Percentiles rank a stretch among this genome's conserved stretches.
Evolutionary conservation across 371 early-diverging fungal genomes (phyloP).

Genomic region (Chytridium lagenaria): DNA sequence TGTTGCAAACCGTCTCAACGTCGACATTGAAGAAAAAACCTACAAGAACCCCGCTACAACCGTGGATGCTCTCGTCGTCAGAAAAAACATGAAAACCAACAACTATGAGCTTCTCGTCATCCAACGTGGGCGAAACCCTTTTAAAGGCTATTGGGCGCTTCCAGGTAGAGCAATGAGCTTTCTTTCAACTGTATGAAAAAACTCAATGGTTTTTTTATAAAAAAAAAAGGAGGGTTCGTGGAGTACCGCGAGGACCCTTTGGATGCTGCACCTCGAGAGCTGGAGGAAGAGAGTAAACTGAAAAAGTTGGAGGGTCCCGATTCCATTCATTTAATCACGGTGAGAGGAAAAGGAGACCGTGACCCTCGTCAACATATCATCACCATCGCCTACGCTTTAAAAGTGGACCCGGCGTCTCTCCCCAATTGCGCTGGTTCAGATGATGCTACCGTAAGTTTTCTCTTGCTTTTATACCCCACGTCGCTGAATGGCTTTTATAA

Average conservation of each 20-base stretch:
- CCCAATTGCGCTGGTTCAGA: conserved; percentile 22
- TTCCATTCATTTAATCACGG: conserved; percentile 25
- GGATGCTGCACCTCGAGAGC: conserved; percentile 32
- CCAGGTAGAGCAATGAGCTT: conserved; percentile 14
- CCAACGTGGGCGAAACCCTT: conserved; percentile 24
- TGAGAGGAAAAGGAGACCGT: conserved; percentile 28
- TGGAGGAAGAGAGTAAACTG: conserved; percentile 33
- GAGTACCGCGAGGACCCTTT: conserved; percentile 42
- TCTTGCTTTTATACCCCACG: neutral
- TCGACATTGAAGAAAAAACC: conserved; percentile 20
- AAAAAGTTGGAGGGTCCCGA: neutral
- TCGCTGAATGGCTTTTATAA: neutral
- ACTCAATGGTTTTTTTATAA: neutral
- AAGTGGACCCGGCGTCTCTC: conserved; percentile 18
- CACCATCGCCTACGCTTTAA: conserved; percentile 38
- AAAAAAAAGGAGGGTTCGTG: conserved; percentile 27
- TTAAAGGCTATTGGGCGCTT: conserved; percentile 24
- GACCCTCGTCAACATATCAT: conserved; percentile 39
- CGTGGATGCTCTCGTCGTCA: conserved; percentile 20
- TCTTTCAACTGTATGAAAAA: neutral
- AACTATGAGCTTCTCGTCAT: conserved; percentile 23
- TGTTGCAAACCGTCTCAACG: conserved; percentile 21
- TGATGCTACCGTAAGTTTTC: conserved; percentile 21
- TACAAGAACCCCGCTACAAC: conserved; percentile 29
- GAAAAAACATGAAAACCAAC: conserved; percentile 6